A percentile compares a stretch with the other conserved stretches of the same genome.
Conservation (phyloP, 345 rosid species). For the Adansonia digitata region DNA sequence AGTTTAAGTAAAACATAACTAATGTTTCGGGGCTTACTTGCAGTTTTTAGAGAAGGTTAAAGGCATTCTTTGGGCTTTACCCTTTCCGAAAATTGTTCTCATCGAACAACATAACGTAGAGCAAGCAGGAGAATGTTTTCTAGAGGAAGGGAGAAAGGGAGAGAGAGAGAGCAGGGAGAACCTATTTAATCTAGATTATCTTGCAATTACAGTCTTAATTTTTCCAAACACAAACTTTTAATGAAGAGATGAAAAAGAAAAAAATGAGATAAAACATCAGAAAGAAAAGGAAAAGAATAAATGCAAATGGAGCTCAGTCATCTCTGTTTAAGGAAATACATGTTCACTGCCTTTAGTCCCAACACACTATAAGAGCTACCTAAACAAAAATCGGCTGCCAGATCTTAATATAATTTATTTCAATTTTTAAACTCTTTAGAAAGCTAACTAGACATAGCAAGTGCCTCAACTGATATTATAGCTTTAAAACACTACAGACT, state of each 20-base stretch:
- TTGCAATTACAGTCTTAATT: neutral
- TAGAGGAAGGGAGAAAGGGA: neutral
- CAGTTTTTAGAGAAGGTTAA: neutral
- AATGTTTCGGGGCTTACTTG: neutral
- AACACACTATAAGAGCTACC: neutral
- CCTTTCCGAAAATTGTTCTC: neutral
- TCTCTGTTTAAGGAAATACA: neutral
- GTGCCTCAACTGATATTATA: neutral
- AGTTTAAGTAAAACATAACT: neutral
- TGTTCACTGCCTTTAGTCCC: neutral
- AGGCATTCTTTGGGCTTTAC: neutral
- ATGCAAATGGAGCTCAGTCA: neutral
- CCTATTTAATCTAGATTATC: neutral
- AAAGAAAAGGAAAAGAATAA: constrained; percentile 2
- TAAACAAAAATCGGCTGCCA: neutral
- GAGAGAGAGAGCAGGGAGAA: neutral
- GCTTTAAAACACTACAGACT: neutral
- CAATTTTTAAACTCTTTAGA: neutral
- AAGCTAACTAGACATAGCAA: neutral
- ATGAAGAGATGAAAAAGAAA: neutral
- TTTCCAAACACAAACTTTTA: neutral
- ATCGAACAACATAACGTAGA: neutral
- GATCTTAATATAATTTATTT: neutral
- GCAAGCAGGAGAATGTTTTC: neutral
- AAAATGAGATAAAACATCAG: neutral